A percentile compares a stretch with the other conserved stretches of the same genome.
phyloP scores from a whole-genome alignment of 169 alveolate genomes.

The Cryptosporidium ryanae region DNA sequence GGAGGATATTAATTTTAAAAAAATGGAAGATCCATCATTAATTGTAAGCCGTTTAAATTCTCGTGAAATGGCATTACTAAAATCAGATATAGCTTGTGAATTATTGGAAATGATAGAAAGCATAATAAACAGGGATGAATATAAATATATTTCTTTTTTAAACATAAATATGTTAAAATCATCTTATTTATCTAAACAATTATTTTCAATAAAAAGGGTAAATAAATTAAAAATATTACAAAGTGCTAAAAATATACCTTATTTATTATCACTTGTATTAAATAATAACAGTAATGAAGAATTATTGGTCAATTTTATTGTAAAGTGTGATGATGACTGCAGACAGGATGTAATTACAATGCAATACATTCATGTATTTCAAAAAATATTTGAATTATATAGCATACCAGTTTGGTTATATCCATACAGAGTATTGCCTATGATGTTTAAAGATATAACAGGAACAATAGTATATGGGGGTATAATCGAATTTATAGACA shows the following conservation, averaged over 20 bases:
- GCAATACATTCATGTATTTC: constrained; percentile 83
- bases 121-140: constrained; percentile 18
- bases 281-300: neutral
- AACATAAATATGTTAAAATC: constrained; percentile 57
- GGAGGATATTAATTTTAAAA: neutral
- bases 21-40: constrained; percentile 8
- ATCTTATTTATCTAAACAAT: neutral
- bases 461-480: constrained; percentile 89
- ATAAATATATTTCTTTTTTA: constrained; percentile 36
- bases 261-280: constrained; percentile 41
- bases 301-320: constrained; percentile 62
- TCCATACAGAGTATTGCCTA: constrained; percentile 83
- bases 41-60: constrained; percentile 33
- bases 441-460: constrained; percentile 78
- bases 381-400: constrained; percentile 79
- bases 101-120: constrained; percentile 7
- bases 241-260: constrained; percentile 71
- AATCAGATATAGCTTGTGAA: constrained; percentile 59
- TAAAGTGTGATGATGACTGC: constrained; percentile 87
- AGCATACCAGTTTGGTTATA: constrained; percentile 77
- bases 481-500: constrained; percentile 87
- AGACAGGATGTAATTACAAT: constrained; percentile 88
- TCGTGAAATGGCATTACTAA: constrained; percentile 29
- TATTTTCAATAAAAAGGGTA: constrained; percentile 24
- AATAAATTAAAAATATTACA: constrained; percentile 42